Conservation (phyloP, 1,139 yeast species). For the Yueomyces sp. region DNA sequence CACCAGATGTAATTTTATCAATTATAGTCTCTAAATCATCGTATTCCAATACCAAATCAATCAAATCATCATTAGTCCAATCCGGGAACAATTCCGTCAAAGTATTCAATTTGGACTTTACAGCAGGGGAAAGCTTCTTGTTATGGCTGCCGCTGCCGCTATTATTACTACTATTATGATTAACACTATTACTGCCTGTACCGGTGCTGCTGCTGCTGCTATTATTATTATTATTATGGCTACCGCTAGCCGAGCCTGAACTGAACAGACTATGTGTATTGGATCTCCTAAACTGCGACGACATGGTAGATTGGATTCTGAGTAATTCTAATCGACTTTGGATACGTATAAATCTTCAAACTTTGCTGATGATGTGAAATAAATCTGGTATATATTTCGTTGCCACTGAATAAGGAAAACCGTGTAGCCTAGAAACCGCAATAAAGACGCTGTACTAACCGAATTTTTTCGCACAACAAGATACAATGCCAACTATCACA, state of each 20-base stretch:
- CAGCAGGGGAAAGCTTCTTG: constrained; percentile 29
- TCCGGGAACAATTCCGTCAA: constrained; percentile 85
- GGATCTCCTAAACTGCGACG: constrained; percentile 16
- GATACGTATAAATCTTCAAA: neutral
- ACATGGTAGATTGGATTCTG: constrained; percentile 5
- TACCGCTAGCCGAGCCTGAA: neutral
- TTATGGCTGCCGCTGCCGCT: constrained; percentile 1
- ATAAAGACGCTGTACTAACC: no score
- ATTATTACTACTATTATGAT: constrained; percentile 5
- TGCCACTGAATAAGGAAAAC: no score
- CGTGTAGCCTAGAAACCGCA: no score
- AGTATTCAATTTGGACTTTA: constrained; percentile 39
- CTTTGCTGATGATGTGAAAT: no score
- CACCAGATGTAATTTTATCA: constrained; percentile 78
- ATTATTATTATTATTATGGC: constrained; percentile 1
- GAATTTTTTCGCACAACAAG: no score
- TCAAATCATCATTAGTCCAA: constrained; percentile 82
- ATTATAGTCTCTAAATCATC: constrained; percentile 69
- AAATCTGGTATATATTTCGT: no score
- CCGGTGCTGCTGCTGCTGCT: neutral
- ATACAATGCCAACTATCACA: no score
- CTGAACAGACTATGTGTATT: constrained; percentile 4
- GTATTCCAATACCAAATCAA: constrained; percentile 62
- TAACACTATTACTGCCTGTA: neutral
- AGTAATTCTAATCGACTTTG: neutral